Base-by-base conservation (phyloP, 1,139 yeast genomes). In the Hyphopichia khmerensis region DNA sequence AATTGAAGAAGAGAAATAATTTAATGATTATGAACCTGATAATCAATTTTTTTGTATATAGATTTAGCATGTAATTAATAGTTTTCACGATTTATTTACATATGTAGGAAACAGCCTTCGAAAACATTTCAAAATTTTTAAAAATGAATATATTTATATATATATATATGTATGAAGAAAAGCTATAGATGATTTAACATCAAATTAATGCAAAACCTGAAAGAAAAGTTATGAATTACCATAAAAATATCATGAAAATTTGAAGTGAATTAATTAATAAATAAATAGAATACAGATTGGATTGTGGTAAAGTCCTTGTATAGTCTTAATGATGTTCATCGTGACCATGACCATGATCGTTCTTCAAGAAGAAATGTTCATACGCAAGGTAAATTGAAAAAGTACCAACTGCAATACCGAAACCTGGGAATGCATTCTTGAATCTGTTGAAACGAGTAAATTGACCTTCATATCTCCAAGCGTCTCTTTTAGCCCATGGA, bases 401-500 rank as follows among this genome's bases (percentile, higher is more conserved):
- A 6, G 93, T 93, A 29, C 82, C 93, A 26, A 84, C 75, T 35
- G 93, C 96, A 40, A 84, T 77, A 35, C 90, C 89, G 42, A 88
- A 77, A 2, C 96, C 96, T 2, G 96, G 96, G 59, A 88, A 79
- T n/a, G 87, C 77, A 46, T 80, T 80, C 56, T 75, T 82, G 65
- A 82, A 84, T 56, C 95, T 73, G 66, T 84, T 82, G 43, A 69
- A 67, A 55, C 91, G 80, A 45, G 86, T 75, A 69, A 88, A 88
- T 45, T 83, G 87, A 47, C 95, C 95, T 56, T 82, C 84, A 65
- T 81, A 85, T 74, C 96, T 82, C 96, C 96, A 88, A 42, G 95
- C 95, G 63, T 88, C 96, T 77, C 96, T 85, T 55, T 69, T 72
- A 41, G 76, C 78, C 79, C 79, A 73, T 43, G 77, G 78, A 55